Conservation (phyloP, 2,329 filamentous ascomycete genomes). For the Colletotrichum abscissum region DNA sequence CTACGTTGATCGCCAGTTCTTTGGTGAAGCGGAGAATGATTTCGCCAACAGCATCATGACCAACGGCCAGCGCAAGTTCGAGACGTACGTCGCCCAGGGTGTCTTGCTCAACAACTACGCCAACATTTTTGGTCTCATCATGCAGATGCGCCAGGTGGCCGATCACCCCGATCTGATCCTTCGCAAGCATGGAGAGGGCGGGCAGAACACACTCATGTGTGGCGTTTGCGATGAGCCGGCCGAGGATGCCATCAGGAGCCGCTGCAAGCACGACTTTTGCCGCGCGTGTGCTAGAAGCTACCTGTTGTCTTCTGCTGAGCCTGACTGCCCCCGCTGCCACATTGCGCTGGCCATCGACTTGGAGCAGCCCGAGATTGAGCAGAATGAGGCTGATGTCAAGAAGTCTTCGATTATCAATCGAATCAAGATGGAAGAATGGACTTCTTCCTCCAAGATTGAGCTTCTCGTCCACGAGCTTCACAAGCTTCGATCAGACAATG, state of each 20-base stretch:
- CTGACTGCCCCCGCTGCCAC: slow-evolving; percentile 91
- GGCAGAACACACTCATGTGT: slow-evolving; percentile 91
- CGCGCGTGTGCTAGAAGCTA: slow-evolving; percentile 60
- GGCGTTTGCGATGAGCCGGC: slow-evolving; percentile 97
- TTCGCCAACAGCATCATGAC: slow-evolving; percentile 97
- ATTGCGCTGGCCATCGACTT: slow-evolving; percentile 91
- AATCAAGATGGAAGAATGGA: slow-evolving; percentile 99
- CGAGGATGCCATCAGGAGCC: slow-evolving; percentile 92
- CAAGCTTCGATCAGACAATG: slow-evolving; percentile 89
- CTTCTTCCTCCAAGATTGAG: slow-evolving; percentile 97
- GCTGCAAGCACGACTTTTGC: slow-evolving; percentile 84
- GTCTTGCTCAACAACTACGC: slow-evolving; percentile 98
- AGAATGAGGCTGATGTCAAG: slow-evolving; percentile 87
- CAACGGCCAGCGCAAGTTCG: slow-evolving; percentile 87
- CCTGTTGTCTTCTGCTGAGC: slow-evolving; percentile 79
- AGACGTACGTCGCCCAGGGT: slow-evolving; percentile 94
- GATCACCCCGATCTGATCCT: slow-evolving; percentile 95
- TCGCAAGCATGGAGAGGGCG: slow-evolving; percentile 86
- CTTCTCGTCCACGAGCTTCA: slow-evolving; percentile 94
- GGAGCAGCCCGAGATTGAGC: slow-evolving; percentile 94
- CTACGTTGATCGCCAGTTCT: slow-evolving; percentile 92
- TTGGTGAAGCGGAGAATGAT: slow-evolving; percentile 95
- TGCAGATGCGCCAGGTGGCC: slow-evolving; percentile 98
- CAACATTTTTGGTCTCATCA: slow-evolving; percentile 98
- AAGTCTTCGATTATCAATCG: slow-evolving; percentile 98